A percentile compares a stretch with the other conserved stretches of the same genome.
These are phyloP conservation scores for Russula virescens DNA, from an alignment of 768 basidiomycete genomes.

Conservation along the genomic window DNA sequence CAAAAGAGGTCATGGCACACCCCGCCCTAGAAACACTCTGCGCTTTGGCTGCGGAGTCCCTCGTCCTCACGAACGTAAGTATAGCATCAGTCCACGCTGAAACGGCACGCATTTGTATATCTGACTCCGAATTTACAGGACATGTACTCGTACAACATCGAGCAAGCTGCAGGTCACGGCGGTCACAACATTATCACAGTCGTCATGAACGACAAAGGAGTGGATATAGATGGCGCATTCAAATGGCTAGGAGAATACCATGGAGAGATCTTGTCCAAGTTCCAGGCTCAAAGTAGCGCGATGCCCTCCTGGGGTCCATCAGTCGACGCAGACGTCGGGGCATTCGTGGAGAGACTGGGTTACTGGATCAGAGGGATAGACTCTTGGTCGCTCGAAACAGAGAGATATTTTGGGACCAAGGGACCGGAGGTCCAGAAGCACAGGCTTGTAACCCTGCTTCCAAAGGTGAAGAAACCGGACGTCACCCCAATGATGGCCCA, in stretches of 20 bases:
- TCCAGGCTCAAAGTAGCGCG: slow-evolving; percentile 33
- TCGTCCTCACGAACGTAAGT: slow-evolving; percentile 40
- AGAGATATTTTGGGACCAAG: slow-evolving; percentile 60
- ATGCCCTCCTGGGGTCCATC: slow-evolving; percentile 61
- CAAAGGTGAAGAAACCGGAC: slow-evolving; percentile 1
- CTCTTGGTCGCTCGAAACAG: slow-evolving; percentile 67
- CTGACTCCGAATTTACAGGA: slow-evolving; percentile 39
- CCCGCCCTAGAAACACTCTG: slow-evolving; percentile 42
- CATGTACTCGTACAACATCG: slow-evolving; percentile 70
- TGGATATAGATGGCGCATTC: slow-evolving; percentile 55
- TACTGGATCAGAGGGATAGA: slow-evolving; percentile 69
- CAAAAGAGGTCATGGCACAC: slow-evolving; percentile 49
- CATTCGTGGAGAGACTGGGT: slow-evolving; percentile 58
- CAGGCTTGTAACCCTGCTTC: slow-evolving; percentile 6
- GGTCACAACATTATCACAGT: slow-evolving; percentile 72
- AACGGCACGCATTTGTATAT: no score
- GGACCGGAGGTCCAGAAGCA: slow-evolving; percentile 51
- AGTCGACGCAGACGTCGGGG: slow-evolving; percentile 50
- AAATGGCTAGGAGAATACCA: slow-evolving; percentile 55
- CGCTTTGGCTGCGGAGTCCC: slow-evolving; percentile 43
- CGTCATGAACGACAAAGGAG: slow-evolving; percentile 54
- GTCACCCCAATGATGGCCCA: slow-evolving; percentile 16
- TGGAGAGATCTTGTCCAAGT: slow-evolving; percentile 49
- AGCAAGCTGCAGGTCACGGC: slow-evolving; percentile 58
- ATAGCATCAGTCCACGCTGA: no score